Conservation (phyloP, 495 filamentous ascomycete genomes). For the Hyaloscypha hepaticicola region DNA sequence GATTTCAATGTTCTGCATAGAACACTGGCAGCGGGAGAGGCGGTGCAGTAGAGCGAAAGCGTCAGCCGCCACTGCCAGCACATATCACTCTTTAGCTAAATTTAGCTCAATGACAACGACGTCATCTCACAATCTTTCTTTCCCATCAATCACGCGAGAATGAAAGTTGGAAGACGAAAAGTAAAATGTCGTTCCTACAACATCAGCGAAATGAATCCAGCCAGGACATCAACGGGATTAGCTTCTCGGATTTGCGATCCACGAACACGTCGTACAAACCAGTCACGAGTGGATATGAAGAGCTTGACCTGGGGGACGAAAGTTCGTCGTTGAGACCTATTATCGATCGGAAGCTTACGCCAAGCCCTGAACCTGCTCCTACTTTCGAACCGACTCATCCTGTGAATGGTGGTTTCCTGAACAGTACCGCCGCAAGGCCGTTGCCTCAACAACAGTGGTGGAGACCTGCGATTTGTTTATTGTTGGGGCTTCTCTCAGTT, state of each 20-base stretch:
- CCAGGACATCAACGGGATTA: not conserved
- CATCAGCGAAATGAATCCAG: not conserved
- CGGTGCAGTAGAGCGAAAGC: too few relatives aligned
- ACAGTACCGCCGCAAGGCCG: not conserved
- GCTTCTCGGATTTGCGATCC: not conserved
- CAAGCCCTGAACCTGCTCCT: not conserved
- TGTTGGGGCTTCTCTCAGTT: not conserved
- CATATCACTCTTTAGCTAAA: too few relatives aligned
- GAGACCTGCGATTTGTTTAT: not conserved
- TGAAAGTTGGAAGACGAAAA: not conserved
- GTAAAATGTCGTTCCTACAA: not conserved
- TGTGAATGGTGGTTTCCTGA: not conserved
- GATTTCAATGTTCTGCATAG: too few relatives aligned
- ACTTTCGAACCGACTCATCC: not conserved
- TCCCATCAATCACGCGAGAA: too few relatives aligned
- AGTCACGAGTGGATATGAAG: not conserved
- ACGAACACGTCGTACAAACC: not conserved
- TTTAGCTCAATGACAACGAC: too few relatives aligned
- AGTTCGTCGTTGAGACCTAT: not conserved
- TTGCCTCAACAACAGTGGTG: not conserved
- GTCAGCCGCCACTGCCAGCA: too few relatives aligned
- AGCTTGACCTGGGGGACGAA: not conserved
- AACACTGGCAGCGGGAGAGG: too few relatives aligned
- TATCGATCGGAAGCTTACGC: not conserved
- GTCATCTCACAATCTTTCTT: too few relatives aligned